Percentiles rank a stretch among this genome's conserved stretches.
Evolutionary conservation across 495 filamentous ascomycete genomes (phyloP).

Genomic region (Lasiosphaeriaceae sp.): DNA sequence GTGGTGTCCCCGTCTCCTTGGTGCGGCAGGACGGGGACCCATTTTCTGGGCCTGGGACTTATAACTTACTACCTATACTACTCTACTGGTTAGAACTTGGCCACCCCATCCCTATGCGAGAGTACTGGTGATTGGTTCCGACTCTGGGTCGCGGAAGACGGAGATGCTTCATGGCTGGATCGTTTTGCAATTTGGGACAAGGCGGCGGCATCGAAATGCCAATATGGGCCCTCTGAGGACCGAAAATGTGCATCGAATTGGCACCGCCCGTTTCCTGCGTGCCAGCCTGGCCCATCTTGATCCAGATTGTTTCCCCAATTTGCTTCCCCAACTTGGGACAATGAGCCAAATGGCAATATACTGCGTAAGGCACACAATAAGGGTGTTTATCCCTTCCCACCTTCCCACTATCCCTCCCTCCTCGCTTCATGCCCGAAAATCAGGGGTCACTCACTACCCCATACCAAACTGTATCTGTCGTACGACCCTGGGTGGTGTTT

Average conservation of each 20-base stretch:
- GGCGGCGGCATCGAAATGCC: constrained; percentile 8
- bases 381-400: not conserved
- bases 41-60: too few species aligned
- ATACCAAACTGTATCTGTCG: too few species aligned
- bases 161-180: not conserved
- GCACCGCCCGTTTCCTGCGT: constrained; percentile 4
- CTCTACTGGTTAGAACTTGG: too few species aligned
- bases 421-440: not conserved
- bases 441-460: not conserved
- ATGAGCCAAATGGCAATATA: constrained; percentile 22
- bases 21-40: too few species aligned
- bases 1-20: too few species aligned
- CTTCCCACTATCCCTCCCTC: not conserved
- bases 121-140: too few species aligned
- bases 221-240: constrained; percentile 10
- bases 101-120: too few species aligned
- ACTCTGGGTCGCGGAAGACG: constrained; percentile 15
- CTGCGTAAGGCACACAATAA: not conserved
- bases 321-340: constrained; percentile 15
- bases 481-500: too few species aligned
- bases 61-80: too few species aligned
- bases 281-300: constrained; percentile 15
- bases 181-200: constrained; percentile 6
- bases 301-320: constrained; percentile 26
- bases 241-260: constrained; percentile 14